Base-by-base conservation (phyloP, 2,329 filamentous ascomycete genomes). In the Macroventuria anomochaeta region DNA sequence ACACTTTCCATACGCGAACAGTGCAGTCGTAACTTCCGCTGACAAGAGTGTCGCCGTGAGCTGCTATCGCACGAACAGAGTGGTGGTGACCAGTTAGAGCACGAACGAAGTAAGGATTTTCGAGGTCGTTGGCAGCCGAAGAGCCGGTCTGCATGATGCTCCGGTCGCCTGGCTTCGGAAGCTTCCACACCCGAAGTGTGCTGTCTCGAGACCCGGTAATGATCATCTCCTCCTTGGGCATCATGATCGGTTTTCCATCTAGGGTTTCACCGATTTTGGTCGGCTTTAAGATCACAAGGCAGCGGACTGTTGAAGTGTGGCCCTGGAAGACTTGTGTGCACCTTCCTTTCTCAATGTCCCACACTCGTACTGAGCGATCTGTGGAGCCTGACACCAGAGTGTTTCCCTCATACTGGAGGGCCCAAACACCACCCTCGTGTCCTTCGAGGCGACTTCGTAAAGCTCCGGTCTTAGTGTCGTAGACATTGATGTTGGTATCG, bases 381-480 rank as follows among this genome's bases (percentile, higher is more conserved):
- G 95, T 99, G 6, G 93, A 97, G 2, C 95, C 95, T 13, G 95
- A 99, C 2, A 99, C 95, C 17, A 99, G 79, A 13, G 90, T 91
- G 70, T 97, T 97, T 43, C 93, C 93, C 70, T 97, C 88, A 71
- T 97, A 99, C 73, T 97, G 93, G 46, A 99, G 78, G 25, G 95
- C 95, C 95, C 95, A 99, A 1, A 99, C 95, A 38, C 95, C 95
- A 28, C 95, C 95, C 74, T 99, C 95, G 64, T 99, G 95, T 2
- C 95, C 95, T 67, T 93, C 88, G 2, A 99, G 85, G 59, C 89
- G 91, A 68, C 87, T 91, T 40, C 90, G 85, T 29, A 96, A 78
- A 60, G 89, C 89, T 53, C 95, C 95, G 0, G 93, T 97, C 77
- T 95, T 96, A 11, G 95, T 97, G 70, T 97, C 93, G 74, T 97